Base-by-base conservation (phyloP, 257 asterid species). In the Capsicum chinense region DNA sequence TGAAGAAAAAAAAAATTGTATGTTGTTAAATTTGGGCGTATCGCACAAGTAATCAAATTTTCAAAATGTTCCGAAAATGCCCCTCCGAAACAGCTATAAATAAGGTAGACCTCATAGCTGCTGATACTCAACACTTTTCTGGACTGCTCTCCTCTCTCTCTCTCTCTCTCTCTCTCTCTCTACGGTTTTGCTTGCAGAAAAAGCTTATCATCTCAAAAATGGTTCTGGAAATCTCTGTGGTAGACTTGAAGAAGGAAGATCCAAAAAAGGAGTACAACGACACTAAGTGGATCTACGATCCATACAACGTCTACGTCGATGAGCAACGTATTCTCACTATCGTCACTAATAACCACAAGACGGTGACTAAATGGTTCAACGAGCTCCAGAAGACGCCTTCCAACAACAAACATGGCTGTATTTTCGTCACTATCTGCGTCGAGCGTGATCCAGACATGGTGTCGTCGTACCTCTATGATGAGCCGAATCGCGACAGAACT, bases 301-400 rank as follows among this genome's bases (percentile, higher is more conserved):
- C 81, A 3, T 76, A 76, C 81, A 26, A 9, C 14, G 81, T 76
- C 13, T 26, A 76, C 63, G 81, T 76, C 7, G 81, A 37, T 52
- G 81, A 76, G 4, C 81, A 76, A n/a, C 60, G 81, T 6, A 76
- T 76, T 13, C 81, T 76, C 63, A 21, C 63, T 76, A 16, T 76
- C 14, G 58, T 21, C 81, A 50, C 48, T 7, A 8, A 5, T 7
- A 3, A 57, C 21, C 0, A 21, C 81, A 7, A 7, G 3, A 76
- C 81, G 47, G 11, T 17, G 48, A 15, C 4, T 5, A 76, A 76
- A 76, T 76, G 81, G 81, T 26, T 76, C 4, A 26, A 21, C 13
- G 81, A 52, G 21, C 14, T 76, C 11, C 44, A 21, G 21, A 76
- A 52, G 11, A 21, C 48, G 7, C 5, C 63, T 76, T 11, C 81